These are phyloP conservation scores for Dictyophora rubrovolvata DNA, from an alignment of 768 basidiomycete genomes.

Conservation along the genomic window DNA sequence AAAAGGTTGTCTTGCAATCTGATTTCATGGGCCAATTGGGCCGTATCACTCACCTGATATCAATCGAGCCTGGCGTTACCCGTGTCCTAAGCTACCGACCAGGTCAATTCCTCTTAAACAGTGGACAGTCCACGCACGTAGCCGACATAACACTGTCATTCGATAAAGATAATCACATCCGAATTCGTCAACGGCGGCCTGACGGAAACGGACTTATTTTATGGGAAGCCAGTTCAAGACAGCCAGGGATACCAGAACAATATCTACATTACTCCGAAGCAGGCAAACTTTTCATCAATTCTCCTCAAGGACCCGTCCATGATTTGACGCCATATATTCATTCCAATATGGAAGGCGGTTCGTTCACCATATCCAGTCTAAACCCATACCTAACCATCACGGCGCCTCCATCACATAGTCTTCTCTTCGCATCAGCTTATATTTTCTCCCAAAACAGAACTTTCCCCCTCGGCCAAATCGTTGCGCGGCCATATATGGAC, in stretches of 20 bases:
- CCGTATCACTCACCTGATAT: constrained; percentile 1
- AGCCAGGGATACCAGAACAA: background rate
- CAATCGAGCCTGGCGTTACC: constrained; percentile 13
- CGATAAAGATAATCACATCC: constrained; percentile 9
- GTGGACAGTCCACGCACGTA: constrained; percentile 8
- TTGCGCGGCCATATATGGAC: constrained; percentile 8
- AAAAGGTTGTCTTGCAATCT: constrained; percentile 5
- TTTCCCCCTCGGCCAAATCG: constrained; percentile 7
- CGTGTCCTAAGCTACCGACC: constrained; percentile 10
- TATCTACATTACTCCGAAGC: constrained; percentile 11
- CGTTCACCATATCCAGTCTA: constrained; percentile 10
- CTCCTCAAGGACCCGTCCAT: background rate
- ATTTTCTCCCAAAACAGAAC: background rate
- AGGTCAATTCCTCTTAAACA: constrained; percentile 11
- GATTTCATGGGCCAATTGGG: background rate
- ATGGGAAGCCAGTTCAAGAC: background rate
- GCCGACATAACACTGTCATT: constrained; percentile 9
- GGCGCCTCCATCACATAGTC: background rate
- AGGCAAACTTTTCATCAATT: constrained; percentile 11
- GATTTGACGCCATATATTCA: constrained; percentile 13
- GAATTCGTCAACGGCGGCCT: constrained; percentile 6
- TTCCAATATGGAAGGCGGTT: background rate
- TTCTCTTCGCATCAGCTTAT: constrained; percentile 14
- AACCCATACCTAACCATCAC: constrained; percentile 12
- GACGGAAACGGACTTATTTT: background rate